These are phyloP conservation scores for Rhizoclosmatium sp. DNA, from an alignment of 192 early-diverging fungal genomes.

Conservation along the genomic window DNA sequence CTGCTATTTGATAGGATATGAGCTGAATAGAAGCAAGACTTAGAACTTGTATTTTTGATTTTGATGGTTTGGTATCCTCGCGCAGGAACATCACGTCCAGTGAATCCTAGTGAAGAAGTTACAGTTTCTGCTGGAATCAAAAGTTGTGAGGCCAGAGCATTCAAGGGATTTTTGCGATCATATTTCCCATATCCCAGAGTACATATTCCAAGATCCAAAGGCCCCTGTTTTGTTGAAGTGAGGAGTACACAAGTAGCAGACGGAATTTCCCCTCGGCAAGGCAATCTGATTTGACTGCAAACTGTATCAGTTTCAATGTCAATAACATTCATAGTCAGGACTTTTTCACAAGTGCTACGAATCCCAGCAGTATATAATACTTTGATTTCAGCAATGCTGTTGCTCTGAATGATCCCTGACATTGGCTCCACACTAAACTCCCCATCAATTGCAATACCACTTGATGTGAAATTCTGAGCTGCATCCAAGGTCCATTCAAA, in stretches of 20 bases:
- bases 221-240: constrained; percentile 50
- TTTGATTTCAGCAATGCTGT: constrained; percentile 17
- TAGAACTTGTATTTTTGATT: constrained; percentile 53
- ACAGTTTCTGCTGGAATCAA: constrained; percentile 10
- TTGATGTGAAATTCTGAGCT: constrained; percentile 15
- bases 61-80: constrained; percentile 33
- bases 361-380: constrained; percentile 52
- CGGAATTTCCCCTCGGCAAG: constrained; percentile 48
- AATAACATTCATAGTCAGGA: constrained; percentile 39
- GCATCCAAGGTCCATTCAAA: constrained; percentile 45
- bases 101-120: neutral
- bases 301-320: constrained; percentile 34
- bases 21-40: constrained; percentile 48
- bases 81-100: neutral
- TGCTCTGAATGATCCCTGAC: constrained; percentile 33
- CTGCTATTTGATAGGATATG: constrained; percentile 9
- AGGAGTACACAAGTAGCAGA: constrained; percentile 47
- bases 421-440: constrained; percentile 41
- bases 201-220: constrained; percentile 52
- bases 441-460: constrained; percentile 44
- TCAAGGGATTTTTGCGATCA: constrained; percentile 7
- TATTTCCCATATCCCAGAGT: constrained; percentile 29
- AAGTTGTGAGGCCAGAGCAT: constrained; percentile 24
- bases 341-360: constrained; percentile 41
- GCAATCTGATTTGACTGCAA: constrained; percentile 27